Evolutionary conservation across 2,329 filamentous ascomycete species (phyloP), one percentile per base, ranked within the genome.

Genomic region (Aspergillus candidus): DNA sequence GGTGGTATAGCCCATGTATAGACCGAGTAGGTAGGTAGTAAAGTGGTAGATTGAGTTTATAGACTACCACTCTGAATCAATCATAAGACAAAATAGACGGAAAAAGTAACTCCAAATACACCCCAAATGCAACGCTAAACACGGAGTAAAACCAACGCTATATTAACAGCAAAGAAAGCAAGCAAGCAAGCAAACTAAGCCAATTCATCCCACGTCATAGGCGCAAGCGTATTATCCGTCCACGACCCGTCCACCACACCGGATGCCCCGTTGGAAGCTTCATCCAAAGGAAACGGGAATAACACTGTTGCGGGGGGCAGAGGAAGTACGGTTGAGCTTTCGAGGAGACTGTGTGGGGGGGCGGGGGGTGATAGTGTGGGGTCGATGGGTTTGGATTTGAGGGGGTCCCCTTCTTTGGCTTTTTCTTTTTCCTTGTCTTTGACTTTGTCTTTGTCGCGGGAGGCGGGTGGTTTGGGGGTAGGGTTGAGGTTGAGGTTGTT

Each of bases 191-290:
- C 18, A 22, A 27, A 15, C 39, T 51, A 59, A 11, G 46, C 31
- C 30, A 68, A 42, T 32, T 69, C 66, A 54, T 69, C 66, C 67
- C 67, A 70, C 31, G 63, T 48, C 54, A 69, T 58, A 15, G 67
- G 66, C 12, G 66, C 62, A 32, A 70, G 55, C 1, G 66, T 68
- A 45, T 68, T 68, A 44, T 68, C 65, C 8, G 57, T 56, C 65
- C 65, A 69, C 1, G 59, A 53, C 6, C 53, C 40, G 11, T 56
- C 55, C 14, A 51, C 46, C 4, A 51, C 46, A 4, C 36, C 46
- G 3, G 55, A 51, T 30, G 51, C 40, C 22, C 40, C 44, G 1
- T 54, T 38, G 12, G 58, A 17, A 18, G 48, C 54, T 14, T 67
- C 66, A 46, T 68, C 66, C 43, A 65, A 37, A 14, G 59, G 48